These are phyloP conservation scores for Russula sp. DNA, from an alignment of 768 basidiomycete genomes.

Conservation along the genomic window DNA sequence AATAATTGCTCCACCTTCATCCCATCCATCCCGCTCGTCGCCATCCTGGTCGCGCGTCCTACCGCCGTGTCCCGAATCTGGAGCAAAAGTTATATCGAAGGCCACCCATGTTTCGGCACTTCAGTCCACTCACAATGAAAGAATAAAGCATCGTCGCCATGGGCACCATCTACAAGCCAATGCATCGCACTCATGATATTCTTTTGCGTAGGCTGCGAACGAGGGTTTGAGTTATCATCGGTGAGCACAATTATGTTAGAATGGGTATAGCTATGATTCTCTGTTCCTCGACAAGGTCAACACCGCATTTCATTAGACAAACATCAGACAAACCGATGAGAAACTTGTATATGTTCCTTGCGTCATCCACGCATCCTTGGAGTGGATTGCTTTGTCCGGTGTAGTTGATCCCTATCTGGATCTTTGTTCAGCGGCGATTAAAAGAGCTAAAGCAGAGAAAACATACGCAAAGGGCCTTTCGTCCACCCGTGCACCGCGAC, in stretches of 20 bases:
- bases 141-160: conserved; percentile 82
- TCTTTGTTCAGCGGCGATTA: neutral
- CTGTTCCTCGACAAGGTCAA: conserved; percentile 8
- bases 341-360: conserved; percentile 75
- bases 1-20: conserved; percentile 54
- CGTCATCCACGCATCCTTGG: conserved; percentile 91
- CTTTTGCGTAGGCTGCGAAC: conserved; percentile 65
- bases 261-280: conserved; percentile 30
- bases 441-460: neutral
- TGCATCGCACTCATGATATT: conserved; percentile 88
- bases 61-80: conserved; percentile 93
- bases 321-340: conserved; percentile 52
- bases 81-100: neutral
- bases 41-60: conserved; percentile 81
- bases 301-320: conserved; percentile 10
- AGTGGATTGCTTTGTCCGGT: conserved; percentile 62
- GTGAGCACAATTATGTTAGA: conserved; percentile 86
- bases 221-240: conserved; percentile 64
- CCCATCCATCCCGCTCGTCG: conserved; percentile 80
- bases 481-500: conserved; percentile 83
- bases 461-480: conserved; percentile 84
- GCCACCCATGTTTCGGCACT: neutral
- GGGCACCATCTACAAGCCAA: conserved; percentile 84
- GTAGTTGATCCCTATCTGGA: conserved; percentile 89
- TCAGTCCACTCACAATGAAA: conserved; percentile 66